Base-by-base conservation (phyloP, 2,329 filamentous ascomycete genomes). In the Sarocladium brachiariae region DNA sequence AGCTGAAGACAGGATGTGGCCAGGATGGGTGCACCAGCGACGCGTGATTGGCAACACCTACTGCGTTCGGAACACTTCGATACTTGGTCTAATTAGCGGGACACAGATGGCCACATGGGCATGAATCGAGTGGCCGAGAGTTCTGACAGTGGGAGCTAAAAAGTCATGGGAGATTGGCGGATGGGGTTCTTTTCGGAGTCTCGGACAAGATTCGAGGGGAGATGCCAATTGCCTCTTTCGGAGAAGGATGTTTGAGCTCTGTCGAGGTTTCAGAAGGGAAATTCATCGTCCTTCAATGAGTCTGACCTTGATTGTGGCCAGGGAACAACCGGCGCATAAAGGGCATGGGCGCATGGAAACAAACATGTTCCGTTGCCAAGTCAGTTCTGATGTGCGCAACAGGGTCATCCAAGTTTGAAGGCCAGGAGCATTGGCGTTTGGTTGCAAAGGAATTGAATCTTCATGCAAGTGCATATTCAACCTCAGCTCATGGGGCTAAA, bases 141-240 rank as follows among this genome's bases (percentile, higher is more conserved):
- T n/a, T 19, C 21, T 33, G 25, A 24, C 27, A 47, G 19, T 24
- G 43, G 16, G 24, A 47, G 21, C 24, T 11, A 16, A 47, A 47
- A 25, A 25, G 43, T 31, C 43, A 25, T 9, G 43, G 43, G 43
- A 47, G 43, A 47, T 47, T 47, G 43, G 43, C n/a, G 43, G 43
- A 33, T 9, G 25, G 11, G 9, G 43, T n/a, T 31, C 27, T 25
- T 25, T 18, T 24, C 24, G 27, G 19, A 33, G 24, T 33, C 16
- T 47, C 16, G 25, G 25, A 18, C n/a, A 25, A 33, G 43, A 31
- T 33, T 47, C 43, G 43, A 47, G 43, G 43, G 25, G 21, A 11
- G 30, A 27, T 24, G 39, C 14, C 39, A 30, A 24, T 45, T 21
- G 39, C 43, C 33, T 19, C 35, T 21, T 19, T 30, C 33, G 11